Conservation (phyloP, 345 rosid species). For the Bruguiera sexangula region DNA sequence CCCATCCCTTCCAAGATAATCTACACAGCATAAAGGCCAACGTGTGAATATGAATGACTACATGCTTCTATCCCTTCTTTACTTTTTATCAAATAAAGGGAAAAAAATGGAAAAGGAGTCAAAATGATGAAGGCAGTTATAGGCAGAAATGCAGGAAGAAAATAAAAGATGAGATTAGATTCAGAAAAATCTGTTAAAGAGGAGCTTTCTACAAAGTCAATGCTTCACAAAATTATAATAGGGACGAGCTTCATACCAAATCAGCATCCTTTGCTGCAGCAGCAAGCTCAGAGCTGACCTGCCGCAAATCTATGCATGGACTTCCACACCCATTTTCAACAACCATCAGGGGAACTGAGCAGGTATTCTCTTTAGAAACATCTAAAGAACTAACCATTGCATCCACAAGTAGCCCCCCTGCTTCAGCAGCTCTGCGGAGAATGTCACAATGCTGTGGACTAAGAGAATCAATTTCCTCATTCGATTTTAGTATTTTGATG, state of each 20-base stretch:
- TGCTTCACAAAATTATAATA: background rate
- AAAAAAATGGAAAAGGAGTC: background rate
- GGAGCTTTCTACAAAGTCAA: background rate
- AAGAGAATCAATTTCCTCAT: constrained; percentile 19
- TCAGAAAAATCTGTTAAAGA: background rate
- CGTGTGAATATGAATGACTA: background rate
- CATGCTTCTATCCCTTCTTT: background rate
- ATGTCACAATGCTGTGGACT: constrained; percentile 81
- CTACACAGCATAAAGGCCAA: constrained; percentile 35
- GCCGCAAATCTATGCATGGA: constrained; percentile 95
- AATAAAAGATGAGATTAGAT: background rate
- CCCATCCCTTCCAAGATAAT: constrained; percentile 98
- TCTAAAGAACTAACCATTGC: constrained; percentile 68
- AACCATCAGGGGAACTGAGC: constrained; percentile 91
- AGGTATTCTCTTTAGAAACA: constrained; percentile 53
- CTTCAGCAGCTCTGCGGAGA: constrained; percentile 93
- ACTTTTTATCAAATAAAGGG: background rate
- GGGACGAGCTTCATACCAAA: constrained; percentile 54
- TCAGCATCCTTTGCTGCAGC: constrained; percentile 92
- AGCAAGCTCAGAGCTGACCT: constrained; percentile 99
- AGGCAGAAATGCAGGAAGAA: background rate
- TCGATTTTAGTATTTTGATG: background rate
- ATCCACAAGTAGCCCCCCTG: constrained; percentile 90
- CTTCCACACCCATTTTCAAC: constrained; percentile 99
- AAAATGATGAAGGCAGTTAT: background rate